phyloP scores from a whole-genome alignment of 164 flowering plant species.

The Nymphaea thermarum region DNA sequence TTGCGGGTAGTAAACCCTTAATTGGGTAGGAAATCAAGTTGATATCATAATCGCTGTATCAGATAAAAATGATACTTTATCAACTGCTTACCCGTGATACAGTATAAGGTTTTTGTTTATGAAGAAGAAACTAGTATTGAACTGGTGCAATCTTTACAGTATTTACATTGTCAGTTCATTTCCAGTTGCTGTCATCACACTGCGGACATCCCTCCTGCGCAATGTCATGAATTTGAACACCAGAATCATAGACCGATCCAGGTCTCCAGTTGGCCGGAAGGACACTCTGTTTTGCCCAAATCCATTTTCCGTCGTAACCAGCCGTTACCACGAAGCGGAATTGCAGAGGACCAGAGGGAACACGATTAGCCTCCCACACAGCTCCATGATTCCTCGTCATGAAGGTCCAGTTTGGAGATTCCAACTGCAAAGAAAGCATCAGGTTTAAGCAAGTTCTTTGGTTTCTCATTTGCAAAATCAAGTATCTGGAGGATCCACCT shows the following conservation, averaged over 20 bases:
- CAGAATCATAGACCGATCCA: conserved; percentile 53
- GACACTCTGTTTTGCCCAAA: conserved; percentile 41
- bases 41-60: too few relatives aligned
- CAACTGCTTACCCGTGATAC: too few relatives aligned
- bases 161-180: conserved; percentile 2
- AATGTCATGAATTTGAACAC: conserved; percentile 59
- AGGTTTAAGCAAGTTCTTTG: too few relatives aligned
- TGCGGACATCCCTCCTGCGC: conserved; percentile 68
- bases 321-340: conserved; percentile 54
- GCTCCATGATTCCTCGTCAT: conserved; percentile 62
- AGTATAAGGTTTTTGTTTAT: too few relatives aligned
- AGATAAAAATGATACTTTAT: too few relatives aligned
- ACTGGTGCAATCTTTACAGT: not conserved
- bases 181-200: conserved; percentile 35
- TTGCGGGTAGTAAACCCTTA: too few relatives aligned
- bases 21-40: too few relatives aligned
- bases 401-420: conserved; percentile 42
- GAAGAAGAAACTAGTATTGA: not conserved
- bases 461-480: too few relatives aligned
- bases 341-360: conserved; percentile 53
- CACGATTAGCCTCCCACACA: conserved; percentile 65
- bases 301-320: conserved; percentile 58
- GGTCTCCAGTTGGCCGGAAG: conserved; percentile 69
- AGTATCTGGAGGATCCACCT: too few relatives aligned
- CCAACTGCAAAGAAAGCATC: conserved; percentile 28